Percentiles rank a stretch among this genome's conserved stretches.
These are phyloP conservation scores for Furcasterigmium sp. DNA, from an alignment of 2,329 filamentous ascomycete genomes.

Conservation along the genomic window DNA sequence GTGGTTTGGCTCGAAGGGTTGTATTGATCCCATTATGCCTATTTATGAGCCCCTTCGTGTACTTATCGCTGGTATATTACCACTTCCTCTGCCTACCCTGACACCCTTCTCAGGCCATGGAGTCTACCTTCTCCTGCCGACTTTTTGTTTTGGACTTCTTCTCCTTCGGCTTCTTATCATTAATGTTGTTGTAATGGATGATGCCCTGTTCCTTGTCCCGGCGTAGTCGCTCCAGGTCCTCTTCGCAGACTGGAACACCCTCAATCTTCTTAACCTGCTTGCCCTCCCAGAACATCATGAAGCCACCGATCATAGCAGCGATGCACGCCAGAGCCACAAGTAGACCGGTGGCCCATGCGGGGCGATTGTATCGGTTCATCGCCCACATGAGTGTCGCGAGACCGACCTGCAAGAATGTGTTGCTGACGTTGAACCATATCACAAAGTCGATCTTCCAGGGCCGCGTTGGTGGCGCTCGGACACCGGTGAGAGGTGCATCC, in stretches of 20 bases:
- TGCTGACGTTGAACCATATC: constrained; percentile 72
- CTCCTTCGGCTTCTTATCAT: constrained; percentile 43
- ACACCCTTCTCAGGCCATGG: too few relatives aligned
- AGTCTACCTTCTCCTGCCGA: background rate
- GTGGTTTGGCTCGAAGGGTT: too few relatives aligned
- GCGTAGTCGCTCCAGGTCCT: constrained; percentile 45
- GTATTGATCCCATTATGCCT: too few relatives aligned
- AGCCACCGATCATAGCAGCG: constrained; percentile 62
- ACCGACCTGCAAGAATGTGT: constrained; percentile 71
- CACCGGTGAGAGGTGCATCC: constrained; percentile 64
- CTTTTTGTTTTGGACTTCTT: constrained; percentile 15
- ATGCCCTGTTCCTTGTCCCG: constrained; percentile 50
- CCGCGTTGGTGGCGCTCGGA: constrained; percentile 60
- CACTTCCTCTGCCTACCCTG: too few relatives aligned
- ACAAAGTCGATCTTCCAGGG: constrained; percentile 76
- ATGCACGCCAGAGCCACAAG: constrained; percentile 72
- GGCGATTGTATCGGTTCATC: constrained; percentile 58
- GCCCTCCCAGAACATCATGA: constrained; percentile 67
- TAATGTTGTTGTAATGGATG: constrained; percentile 53
- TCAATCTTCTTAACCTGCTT: constrained; percentile 67
- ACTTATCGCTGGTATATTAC: too few relatives aligned
- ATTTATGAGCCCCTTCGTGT: too few relatives aligned
- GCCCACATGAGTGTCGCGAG: constrained; percentile 82
- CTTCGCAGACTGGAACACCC: constrained; percentile 58
- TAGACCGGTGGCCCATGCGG: constrained; percentile 72